A percentile compares a stretch with the other conserved stretches of the same genome.
phyloP scores from a whole-genome alignment of 164 flowering plant species.

The Stephania japonica region DNA sequence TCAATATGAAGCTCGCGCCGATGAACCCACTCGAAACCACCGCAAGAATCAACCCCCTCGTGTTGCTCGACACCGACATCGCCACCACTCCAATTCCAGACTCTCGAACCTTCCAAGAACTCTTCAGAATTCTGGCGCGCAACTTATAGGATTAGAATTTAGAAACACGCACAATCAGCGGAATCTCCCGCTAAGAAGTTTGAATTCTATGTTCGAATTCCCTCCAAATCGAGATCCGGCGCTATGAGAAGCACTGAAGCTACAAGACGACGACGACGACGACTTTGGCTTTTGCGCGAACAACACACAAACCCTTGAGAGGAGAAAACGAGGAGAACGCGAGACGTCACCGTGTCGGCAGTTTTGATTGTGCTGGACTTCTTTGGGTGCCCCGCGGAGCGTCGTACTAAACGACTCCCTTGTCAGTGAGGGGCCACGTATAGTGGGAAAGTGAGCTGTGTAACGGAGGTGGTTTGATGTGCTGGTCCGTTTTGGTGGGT shows the following conservation, averaged over 20 bases:
- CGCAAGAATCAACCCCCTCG: slow-evolving; percentile 57
- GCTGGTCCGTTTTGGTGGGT: neutral
- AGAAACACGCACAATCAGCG: too few species aligned
- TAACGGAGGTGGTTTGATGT: too few species aligned
- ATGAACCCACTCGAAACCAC: slow-evolving; percentile 63
- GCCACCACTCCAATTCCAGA: slow-evolving; percentile 10
- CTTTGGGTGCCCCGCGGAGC: too few species aligned
- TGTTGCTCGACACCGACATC: slow-evolving; percentile 50
- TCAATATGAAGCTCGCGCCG: slow-evolving; percentile 73
- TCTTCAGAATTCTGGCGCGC: neutral
- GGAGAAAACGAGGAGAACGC: neutral
- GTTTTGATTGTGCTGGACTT: neutral
- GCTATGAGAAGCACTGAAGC: neutral
- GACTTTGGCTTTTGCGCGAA: neutral
- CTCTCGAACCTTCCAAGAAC: neutral
- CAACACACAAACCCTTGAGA: neutral
- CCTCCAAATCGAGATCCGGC: slow-evolving; percentile 4
- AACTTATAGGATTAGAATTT: too few species aligned
- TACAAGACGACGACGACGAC: neutral
- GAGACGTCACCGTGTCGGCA: neutral
- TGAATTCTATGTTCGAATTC: slow-evolving; percentile 1
- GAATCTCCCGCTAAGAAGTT: slow-evolving; percentile 13
- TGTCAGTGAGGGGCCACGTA: neutral
- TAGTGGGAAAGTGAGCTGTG: too few species aligned
- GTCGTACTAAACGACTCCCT: neutral